Evolutionary conservation across 2,329 filamentous ascomycete species (phyloP).

Genomic region (Coniosporium tulheliwenetii): DNA sequence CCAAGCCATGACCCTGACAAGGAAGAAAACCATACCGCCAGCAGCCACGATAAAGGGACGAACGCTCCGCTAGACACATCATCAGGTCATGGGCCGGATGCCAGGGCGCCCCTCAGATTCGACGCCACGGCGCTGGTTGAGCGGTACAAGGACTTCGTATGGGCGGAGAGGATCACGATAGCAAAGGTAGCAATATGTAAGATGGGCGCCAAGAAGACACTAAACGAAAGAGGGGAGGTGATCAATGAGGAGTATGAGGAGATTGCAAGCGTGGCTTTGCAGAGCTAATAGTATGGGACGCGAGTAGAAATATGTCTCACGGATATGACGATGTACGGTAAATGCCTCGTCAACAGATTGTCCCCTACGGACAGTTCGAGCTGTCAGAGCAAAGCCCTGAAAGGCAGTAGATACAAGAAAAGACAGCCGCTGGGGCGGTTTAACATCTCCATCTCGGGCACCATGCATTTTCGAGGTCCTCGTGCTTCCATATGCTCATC

Average conservation of each 20-base stretch:
- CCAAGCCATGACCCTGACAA: not conserved
- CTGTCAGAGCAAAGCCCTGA: too few relatives aligned
- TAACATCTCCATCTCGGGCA: too few relatives aligned
- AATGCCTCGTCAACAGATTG: too few relatives aligned
- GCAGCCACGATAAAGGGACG: not conserved
- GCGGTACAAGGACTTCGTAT: slow-evolving; percentile 48
- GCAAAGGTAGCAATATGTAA: slow-evolving; percentile 63
- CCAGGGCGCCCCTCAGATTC: slow-evolving; percentile 21
- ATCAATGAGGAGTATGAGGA: slow-evolving; percentile 37
- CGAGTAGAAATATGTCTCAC: too few relatives aligned
- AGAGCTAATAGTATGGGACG: not conserved
- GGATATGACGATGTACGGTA: too few relatives aligned
- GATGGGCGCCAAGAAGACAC: slow-evolving; percentile 66
- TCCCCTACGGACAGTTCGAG: too few relatives aligned
- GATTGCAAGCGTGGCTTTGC: slow-evolving; percentile 17
- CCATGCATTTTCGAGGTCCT: too few relatives aligned
- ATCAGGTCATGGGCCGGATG: slow-evolving; percentile 15
- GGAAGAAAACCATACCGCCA: slow-evolving; percentile 5
- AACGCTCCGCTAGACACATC: not conserved
- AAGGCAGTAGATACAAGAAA: too few relatives aligned
- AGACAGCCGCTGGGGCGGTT: too few relatives aligned
- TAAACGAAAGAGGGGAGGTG: slow-evolving; percentile 30
- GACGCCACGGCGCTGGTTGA: slow-evolving; percentile 28
- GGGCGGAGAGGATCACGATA: slow-evolving; percentile 54
- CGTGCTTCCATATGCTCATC: too few relatives aligned